Evolutionary conservation across 2,329 filamentous ascomycete species (phyloP).

Genomic region (Penicillium sp.): DNA sequence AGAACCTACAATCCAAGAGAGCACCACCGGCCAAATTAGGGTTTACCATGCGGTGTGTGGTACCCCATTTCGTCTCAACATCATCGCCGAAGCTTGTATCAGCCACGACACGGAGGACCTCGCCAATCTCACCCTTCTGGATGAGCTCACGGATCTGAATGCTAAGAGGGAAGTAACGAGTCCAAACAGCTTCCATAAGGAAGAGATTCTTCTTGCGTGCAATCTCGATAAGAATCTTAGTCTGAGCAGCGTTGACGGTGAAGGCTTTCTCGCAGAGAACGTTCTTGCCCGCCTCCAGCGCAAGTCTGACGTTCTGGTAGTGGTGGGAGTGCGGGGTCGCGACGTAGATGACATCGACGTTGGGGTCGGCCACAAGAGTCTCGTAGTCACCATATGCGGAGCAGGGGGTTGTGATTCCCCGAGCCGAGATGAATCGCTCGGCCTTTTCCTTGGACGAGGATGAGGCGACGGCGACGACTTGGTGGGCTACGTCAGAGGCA

Average conservation of each 20-base stretch:
- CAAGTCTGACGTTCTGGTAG: conserved; percentile 87
- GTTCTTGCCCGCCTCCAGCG: conserved; percentile 77
- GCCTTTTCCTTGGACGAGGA: conserved; percentile 71
- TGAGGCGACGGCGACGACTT: conserved; percentile 75
- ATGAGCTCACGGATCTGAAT: conserved; percentile 62
- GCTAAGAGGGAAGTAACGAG: conserved; percentile 81
- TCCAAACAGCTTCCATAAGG: conserved; percentile 89
- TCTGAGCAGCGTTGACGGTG: conserved; percentile 77
- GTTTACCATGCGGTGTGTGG: conserved; percentile 77
- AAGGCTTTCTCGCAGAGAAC: conserved; percentile 91
- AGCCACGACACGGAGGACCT: conserved; percentile 57
- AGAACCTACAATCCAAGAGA: conserved; percentile 64
- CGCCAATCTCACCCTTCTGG: conserved; percentile 61
- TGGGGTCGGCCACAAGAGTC: conserved; percentile 73
- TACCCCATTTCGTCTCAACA: conserved; percentile 59
- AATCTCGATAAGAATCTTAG: conserved; percentile 68
- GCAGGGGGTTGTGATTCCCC: conserved; percentile 66
- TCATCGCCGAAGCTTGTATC: conserved; percentile 64
- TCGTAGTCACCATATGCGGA: conserved; percentile 78
- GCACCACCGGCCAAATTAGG: conserved; percentile 78
- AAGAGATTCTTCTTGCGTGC: conserved; percentile 72
- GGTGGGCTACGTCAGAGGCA: conserved; percentile 71
- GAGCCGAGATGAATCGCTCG: conserved; percentile 68
- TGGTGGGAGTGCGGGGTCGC: conserved; percentile 91
- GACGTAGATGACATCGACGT: conserved; percentile 84